phyloP scores from a whole-genome alignment of 75 land plant species.

The Selaginella moellendorffii region DNA sequence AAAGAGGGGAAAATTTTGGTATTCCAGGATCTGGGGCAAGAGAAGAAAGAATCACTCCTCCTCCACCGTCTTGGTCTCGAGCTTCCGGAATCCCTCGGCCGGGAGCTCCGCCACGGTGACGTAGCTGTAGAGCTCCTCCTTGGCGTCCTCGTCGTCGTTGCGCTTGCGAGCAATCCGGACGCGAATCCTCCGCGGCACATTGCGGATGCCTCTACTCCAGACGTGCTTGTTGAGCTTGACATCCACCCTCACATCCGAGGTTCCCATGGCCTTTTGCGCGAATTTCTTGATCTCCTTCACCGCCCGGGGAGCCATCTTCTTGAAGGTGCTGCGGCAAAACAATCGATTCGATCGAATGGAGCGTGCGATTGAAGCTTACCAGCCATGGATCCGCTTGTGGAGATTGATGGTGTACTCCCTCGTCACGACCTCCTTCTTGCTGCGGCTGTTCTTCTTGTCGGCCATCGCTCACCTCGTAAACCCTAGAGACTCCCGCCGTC shows the following conservation, averaged over 20 bases:
- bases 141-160: slow-evolving; percentile 71
- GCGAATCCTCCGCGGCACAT: slow-evolving; percentile 52
- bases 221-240: slow-evolving; percentile 60
- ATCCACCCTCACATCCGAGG: slow-evolving; percentile 50
- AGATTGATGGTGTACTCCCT: slow-evolving; percentile 54
- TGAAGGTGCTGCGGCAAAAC: slow-evolving; percentile 39
- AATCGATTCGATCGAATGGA: neutral
- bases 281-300: slow-evolving; percentile 73
- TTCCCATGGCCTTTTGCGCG: slow-evolving; percentile 63
- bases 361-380: slow-evolving; percentile 15
- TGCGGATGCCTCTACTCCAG: slow-evolving; percentile 50
- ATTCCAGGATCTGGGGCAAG: no score
- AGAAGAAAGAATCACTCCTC: neutral
- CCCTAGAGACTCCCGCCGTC: no score
- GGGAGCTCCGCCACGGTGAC: slow-evolving; percentile 67
- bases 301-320: slow-evolving; percentile 66
- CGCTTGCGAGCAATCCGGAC: slow-evolving; percentile 70
- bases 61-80: slow-evolving; percentile 34
- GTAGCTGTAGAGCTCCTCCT: slow-evolving; percentile 61
- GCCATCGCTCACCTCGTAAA: no score
- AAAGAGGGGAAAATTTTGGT: no score
- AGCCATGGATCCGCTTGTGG: slow-evolving; percentile 60
- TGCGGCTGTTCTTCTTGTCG: slow-evolving; percentile 33
- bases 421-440: slow-evolving; percentile 51
- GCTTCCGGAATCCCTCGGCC: slow-evolving; percentile 40